These are phyloP conservation scores for Pseudogymnoascus pannorum DNA, from an alignment of 2,329 filamentous ascomycete species.

Conservation along the genomic window DNA sequence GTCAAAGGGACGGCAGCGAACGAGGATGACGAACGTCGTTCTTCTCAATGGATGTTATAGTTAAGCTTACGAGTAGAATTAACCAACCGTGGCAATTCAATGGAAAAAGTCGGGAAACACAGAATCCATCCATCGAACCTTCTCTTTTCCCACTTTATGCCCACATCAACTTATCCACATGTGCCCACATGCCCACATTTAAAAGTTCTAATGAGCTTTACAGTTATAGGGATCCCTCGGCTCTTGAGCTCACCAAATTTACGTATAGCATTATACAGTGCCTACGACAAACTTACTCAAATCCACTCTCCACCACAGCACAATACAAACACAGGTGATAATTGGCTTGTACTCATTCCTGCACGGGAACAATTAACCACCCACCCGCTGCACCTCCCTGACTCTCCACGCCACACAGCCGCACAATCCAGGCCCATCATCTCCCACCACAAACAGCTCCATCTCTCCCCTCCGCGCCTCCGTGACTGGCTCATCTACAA, in stretches of 20 bases:
- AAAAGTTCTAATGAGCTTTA: too few relatives aligned
- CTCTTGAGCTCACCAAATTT: neutral
- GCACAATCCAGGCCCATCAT: too few relatives aligned
- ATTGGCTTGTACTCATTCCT: neutral
- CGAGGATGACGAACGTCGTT: neutral
- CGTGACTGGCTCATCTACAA: neutral
- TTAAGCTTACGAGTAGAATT: too few relatives aligned
- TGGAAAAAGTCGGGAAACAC: neutral
- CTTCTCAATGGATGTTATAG: neutral
- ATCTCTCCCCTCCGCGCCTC: too few relatives aligned
- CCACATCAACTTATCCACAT: neutral
- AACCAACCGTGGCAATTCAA: neutral
- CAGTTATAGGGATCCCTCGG: too few relatives aligned
- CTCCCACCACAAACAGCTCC: too few relatives aligned
- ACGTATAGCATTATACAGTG: too few relatives aligned
- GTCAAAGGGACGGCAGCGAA: neutral
- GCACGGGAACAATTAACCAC: neutral
- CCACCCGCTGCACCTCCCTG: neutral
- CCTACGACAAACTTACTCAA: too few relatives aligned
- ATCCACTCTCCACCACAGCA: too few relatives aligned
- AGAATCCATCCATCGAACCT: too few relatives aligned
- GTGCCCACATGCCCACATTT: neutral
- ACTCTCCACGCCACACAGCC: neutral
- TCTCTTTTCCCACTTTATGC: neutral
- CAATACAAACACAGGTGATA: too few relatives aligned